Evolutionary conservation across 805 yeast genomes (phyloP).

Genomic region (Pichia eremophila): DNA sequence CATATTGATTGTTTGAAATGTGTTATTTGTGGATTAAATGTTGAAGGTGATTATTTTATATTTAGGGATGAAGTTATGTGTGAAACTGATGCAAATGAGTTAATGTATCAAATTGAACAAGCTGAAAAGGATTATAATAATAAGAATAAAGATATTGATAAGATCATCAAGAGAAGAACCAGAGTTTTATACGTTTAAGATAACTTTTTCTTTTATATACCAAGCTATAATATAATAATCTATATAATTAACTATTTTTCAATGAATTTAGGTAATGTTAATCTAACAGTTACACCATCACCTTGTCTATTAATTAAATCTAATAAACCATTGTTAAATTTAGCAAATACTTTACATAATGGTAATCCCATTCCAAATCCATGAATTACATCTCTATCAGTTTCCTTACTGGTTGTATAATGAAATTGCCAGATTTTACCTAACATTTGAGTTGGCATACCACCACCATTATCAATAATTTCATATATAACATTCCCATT

Average conservation of each 20-base stretch:
- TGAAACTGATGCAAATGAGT: constrained; percentile 31
- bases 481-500: constrained; percentile 9
- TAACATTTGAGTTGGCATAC: constrained; percentile 13
- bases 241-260: background rate
- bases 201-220: background rate
- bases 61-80: constrained; percentile 42
- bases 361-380: constrained; percentile 29
- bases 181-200: constrained; percentile 15
- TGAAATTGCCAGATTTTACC: constrained; percentile 25
- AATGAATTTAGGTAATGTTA: constrained; percentile 15
- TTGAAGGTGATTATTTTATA: constrained; percentile 47
- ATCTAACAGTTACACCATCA: constrained; percentile 18
- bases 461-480: constrained; percentile 25
- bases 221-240: background rate
- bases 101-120: constrained; percentile 9
- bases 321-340: constrained; percentile 20
- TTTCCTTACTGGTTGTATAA: constrained; percentile 19
- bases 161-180: constrained; percentile 26
- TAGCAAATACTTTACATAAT: constrained; percentile 20
- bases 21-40: constrained; percentile 41
- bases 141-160: constrained; percentile 7
- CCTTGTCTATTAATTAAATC: constrained; percentile 15
- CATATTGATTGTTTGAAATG: constrained; percentile 71
- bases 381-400: constrained; percentile 20
- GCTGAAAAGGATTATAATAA: constrained; percentile 5